These are phyloP conservation scores for Alternaria brassicae DNA, from an alignment of 2,329 filamentous ascomycete species.

Conservation along the genomic window DNA sequence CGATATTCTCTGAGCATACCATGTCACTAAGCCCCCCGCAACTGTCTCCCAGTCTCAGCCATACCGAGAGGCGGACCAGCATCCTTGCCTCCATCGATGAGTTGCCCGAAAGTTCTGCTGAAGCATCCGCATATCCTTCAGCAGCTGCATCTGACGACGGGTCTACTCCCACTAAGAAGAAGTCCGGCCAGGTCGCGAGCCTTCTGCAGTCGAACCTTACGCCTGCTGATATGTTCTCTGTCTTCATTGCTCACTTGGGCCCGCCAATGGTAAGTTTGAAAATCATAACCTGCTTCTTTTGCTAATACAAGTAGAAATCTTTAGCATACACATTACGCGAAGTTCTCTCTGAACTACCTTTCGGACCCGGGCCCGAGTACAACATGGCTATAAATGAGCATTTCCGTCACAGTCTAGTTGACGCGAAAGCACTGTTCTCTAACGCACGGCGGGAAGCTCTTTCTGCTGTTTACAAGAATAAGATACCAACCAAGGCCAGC, in stretches of 20 bases:
- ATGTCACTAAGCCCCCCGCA: conserved; percentile 35
- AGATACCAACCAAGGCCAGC: conserved; percentile 72
- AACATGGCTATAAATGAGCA: conserved; percentile 78
- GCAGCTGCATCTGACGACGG: conserved; percentile 45
- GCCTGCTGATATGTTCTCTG: conserved; percentile 85
- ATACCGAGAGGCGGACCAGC: conserved; percentile 42
- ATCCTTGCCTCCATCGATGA: conserved; percentile 54
- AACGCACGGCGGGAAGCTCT: conserved; percentile 77
- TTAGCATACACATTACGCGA: conserved; percentile 90
- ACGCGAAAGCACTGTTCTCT: conserved; percentile 82
- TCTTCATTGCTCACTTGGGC: conserved; percentile 87
- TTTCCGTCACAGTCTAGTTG: conserved; percentile 78
- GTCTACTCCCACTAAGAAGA: conserved; percentile 16
- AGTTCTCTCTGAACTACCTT: conserved; percentile 86
- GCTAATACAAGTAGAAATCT: conserved; percentile 67
- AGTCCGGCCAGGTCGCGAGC: conserved; percentile 31
- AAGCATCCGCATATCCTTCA: conserved; percentile 31
- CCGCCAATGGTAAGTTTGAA: conserved; percentile 73
- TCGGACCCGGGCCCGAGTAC: conserved; percentile 71
- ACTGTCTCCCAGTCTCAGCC: conserved; percentile 42
- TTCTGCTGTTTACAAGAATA: conserved; percentile 78
- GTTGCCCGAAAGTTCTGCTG: conserved; percentile 47
- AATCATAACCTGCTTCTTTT: background rate
- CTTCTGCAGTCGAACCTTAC: conserved; percentile 51
- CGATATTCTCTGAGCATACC: conserved; percentile 33